Evolutionary conservation across 1,284 basidiomycete species (phyloP), one percentile per base, ranked within the genome.

Genomic region (Porodaedalea pini): DNA sequence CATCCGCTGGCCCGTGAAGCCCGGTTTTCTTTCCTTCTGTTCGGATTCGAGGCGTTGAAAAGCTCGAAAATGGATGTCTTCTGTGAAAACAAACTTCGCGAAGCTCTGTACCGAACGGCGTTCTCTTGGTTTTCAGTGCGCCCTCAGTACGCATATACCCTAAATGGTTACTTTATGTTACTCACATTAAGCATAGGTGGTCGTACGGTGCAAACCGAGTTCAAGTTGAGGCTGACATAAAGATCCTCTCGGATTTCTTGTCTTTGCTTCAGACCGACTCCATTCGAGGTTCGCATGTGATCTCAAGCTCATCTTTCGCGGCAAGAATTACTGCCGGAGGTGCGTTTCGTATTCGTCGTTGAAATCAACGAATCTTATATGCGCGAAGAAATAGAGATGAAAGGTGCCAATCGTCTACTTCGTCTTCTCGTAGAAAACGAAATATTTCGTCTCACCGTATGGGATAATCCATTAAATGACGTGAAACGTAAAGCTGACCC

Each of bases 91-190:
- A 72, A 82, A 23, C 75, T 95, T 55, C 82, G 97, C 48, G 82
- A 91, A 62, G 79, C 78, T 50, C 74, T 99, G 10, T 98, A 93
- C 70, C 73, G 75, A 8, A 81, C 88, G 1, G 93, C 92, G 0
- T 91, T 94, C 63, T 83, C 85, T 3, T 99, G 97, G 97, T 99
- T 99, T 72, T 78, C 87, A n/a, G 81, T 87, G 34, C 81, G 87
- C 13, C 91, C 93, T 8, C 90, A 92, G 92, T 94, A 68, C 70
- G 89, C 73, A 1, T 2, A 49, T 32, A 5, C 31, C 11, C 29
- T 43, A n/a, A n/a, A 3, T 50, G 31, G 40, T 23, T 25, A 41
- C 32, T 19, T 37, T 41, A 15, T 13, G n/a, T 54, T 61, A 7
- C 13, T 27, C 43, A 51, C 2, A 19, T 23, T 41, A 45, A 51